These are phyloP conservation scores for Diplosphaera chodatii DNA, from an alignment of 139 green algal species.

Conservation along the genomic window DNA sequence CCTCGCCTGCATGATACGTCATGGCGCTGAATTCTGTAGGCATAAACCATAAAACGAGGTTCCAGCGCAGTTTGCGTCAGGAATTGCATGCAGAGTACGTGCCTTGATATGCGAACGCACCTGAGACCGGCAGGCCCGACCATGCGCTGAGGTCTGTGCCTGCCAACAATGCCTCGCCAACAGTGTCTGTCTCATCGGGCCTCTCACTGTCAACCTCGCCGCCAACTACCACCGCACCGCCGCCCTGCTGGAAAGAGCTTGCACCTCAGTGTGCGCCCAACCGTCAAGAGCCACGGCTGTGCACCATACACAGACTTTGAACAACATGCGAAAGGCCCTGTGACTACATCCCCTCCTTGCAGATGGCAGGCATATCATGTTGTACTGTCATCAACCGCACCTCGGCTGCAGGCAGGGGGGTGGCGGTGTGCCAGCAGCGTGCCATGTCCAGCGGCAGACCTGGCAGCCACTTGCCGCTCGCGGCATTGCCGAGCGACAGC, in stretches of 20 bases:
- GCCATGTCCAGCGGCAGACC: background rate
- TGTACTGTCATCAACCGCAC: background rate
- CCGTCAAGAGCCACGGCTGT: too few species aligned
- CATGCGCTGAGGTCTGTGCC: background rate
- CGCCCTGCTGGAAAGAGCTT: background rate
- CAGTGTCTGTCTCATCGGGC: background rate
- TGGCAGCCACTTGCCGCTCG: constrained; percentile 1
- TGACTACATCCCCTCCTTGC: too few species aligned
- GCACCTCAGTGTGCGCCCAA: too few species aligned
- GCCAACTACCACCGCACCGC: background rate
- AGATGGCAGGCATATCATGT: background rate
- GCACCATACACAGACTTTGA: background rate
- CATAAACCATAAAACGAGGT: too few species aligned
- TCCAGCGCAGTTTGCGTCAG: too few species aligned
- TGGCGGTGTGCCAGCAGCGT: constrained; percentile 15
- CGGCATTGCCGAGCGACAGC: background rate
- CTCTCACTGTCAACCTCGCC: background rate
- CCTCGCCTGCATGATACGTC: background rate
- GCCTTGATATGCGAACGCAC: background rate
- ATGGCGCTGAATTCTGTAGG: too few species aligned
- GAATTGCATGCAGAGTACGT: too few species aligned
- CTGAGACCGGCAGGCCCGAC: background rate
- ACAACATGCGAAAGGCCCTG: background rate
- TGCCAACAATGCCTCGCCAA: background rate
- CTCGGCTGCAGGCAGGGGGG: background rate